Conservation (phyloP, 2,329 filamentous ascomycete genomes). For the Dendrostoma leiphaemia region DNA sequence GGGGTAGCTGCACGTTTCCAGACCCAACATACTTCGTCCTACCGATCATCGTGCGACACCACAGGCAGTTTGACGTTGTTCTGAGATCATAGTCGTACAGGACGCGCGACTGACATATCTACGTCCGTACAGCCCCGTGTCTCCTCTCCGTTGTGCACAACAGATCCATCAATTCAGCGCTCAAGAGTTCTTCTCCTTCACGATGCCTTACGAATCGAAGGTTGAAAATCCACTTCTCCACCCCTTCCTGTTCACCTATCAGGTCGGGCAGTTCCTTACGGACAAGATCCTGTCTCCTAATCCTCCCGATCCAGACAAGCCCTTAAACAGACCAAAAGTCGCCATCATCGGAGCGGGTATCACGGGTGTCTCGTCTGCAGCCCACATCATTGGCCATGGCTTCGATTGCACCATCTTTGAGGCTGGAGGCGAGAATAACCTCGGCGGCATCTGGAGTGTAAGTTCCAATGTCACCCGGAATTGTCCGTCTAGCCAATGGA, state of each 20-base stretch:
- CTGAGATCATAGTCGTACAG: neutral
- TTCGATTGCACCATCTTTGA: conserved; percentile 83
- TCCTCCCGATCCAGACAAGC: conserved; percentile 59
- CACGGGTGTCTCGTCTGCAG: conserved; percentile 73
- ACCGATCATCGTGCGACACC: neutral
- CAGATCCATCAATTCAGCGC: too few relatives aligned
- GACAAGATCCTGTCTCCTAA: conserved; percentile 66
- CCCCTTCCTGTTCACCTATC: conserved; percentile 61
- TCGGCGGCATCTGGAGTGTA: conserved; percentile 82
- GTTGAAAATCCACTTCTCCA: conserved; percentile 44
- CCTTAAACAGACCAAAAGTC: conserved; percentile 61
- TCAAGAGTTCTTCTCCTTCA: conserved; percentile 8
- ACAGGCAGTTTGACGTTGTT: neutral
- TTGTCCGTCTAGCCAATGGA: neutral
- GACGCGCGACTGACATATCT: too few relatives aligned
- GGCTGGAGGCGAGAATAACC: conserved; percentile 58
- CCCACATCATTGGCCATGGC: conserved; percentile 81
- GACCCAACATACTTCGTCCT: neutral
- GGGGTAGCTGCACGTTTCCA: neutral
- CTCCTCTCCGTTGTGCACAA: too few relatives aligned
- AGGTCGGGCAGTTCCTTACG: conserved; percentile 63
- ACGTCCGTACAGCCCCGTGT: too few relatives aligned
- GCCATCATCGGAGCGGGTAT: conserved; percentile 71
- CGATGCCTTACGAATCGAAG: conserved; percentile 32
- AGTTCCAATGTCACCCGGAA: too few relatives aligned